These are phyloP conservation scores for Aspergillus heteromorphus DNA, from an alignment of 495 filamentous ascomycete species.

Conservation along the genomic window DNA sequence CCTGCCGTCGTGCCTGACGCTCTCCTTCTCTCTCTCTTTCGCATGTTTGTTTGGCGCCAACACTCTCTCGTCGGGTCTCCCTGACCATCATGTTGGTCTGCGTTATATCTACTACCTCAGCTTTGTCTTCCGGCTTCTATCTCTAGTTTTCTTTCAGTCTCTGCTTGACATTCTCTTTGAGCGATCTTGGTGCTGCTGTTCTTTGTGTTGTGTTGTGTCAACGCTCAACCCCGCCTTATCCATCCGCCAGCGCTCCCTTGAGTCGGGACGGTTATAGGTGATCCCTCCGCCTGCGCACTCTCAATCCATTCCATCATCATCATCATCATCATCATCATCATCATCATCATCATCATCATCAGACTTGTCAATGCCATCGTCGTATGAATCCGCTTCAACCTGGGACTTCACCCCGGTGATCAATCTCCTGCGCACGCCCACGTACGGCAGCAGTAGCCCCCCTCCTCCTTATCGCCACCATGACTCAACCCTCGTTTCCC, in stretches of 20 bases:
- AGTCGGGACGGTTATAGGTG: not conserved
- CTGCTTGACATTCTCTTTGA: not conserved
- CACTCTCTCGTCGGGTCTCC: slow-evolving; percentile 10
- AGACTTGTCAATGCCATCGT: slow-evolving; percentile 22
- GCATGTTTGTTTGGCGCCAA: slow-evolving; percentile 2
- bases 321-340: too few species aligned
- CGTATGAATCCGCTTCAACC: slow-evolving; percentile 20
- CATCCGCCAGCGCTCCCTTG: not conserved
- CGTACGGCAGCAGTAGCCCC: slow-evolving; percentile 15
- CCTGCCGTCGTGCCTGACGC: not conserved
- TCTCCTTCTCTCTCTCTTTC: not conserved
- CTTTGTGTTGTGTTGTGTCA: not conserved
- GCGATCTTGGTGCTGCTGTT: slow-evolving; percentile 1
- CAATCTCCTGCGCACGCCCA: slow-evolving; percentile 41
- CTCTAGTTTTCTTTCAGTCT: not conserved
- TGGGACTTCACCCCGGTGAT: slow-evolving; percentile 49
- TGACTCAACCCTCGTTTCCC: slow-evolving; percentile 1
- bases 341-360: not conserved
- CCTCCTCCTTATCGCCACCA: slow-evolving; percentile 9
- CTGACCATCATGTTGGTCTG: slow-evolving; percentile 19
- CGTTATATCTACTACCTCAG: not conserved
- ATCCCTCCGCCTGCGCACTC: too few species aligned
- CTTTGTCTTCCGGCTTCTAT: not conserved
- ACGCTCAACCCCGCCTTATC: slow-evolving; percentile 2
- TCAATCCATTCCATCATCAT: not conserved